Evolutionary conservation across 495 filamentous ascomycete species (phyloP).

Genomic region (Thermochaetoides thermophila): DNA sequence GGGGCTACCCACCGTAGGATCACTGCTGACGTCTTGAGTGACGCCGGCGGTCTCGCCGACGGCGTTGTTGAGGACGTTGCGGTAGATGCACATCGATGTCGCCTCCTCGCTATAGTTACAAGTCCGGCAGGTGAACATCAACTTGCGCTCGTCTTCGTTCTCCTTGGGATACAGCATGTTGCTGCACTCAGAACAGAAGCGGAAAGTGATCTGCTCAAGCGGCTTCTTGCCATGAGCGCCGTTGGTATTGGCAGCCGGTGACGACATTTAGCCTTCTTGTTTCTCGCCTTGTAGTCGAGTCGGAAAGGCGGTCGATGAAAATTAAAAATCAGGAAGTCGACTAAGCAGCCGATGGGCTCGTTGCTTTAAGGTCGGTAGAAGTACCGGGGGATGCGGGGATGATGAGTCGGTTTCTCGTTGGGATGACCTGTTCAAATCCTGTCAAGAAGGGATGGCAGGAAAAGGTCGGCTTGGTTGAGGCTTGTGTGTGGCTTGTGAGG

Average conservation of each 20-base stretch:
- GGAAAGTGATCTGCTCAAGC: constrained; percentile 75
- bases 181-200: constrained; percentile 95
- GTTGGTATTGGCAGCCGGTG: constrained; percentile 41
- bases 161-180: constrained; percentile 98
- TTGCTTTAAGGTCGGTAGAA: no score
- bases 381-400: no score
- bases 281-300: neutral
- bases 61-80: constrained; percentile 76
- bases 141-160: constrained; percentile 44
- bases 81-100: constrained; percentile 74
- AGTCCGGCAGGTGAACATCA: constrained; percentile 59
- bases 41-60: constrained; percentile 94
- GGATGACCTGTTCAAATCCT: no score
- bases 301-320: neutral
- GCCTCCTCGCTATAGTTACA: constrained; percentile 81
- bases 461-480: no score
- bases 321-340: no score
- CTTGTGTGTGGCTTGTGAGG: no score
- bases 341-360: no score
- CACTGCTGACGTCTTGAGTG: constrained; percentile 85
- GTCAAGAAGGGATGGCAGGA: no score
- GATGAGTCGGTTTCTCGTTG: no score
- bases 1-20: constrained; percentile 84
- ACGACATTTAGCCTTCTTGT: no score
- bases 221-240: constrained; percentile 33